Conservation (phyloP, 106 monocot genomes). For the Ottelia alismoides region DNA sequence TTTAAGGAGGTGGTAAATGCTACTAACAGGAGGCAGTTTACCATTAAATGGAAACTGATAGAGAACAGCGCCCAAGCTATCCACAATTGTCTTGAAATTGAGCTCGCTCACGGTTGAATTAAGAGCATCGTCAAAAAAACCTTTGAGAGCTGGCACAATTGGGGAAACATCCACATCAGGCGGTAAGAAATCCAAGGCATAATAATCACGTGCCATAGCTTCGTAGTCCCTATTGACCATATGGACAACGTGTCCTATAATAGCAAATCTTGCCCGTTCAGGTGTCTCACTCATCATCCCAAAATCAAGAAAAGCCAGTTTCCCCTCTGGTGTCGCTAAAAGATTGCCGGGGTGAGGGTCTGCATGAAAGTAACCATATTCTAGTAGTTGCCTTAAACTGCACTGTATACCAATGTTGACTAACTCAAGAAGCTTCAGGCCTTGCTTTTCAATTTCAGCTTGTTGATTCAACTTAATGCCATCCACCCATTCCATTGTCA, state of each 20-base stretch:
- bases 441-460: conserved; percentile 87
- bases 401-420: conserved; percentile 96
- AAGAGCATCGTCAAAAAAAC: conserved; percentile 91
- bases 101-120: conserved; percentile 93
- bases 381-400: conserved; percentile 92
- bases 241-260: conserved; percentile 97
- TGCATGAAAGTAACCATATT: conserved; percentile 97
- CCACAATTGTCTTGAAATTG: conserved; percentile 96
- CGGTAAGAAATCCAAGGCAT: conserved; percentile 83
- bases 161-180: conserved; percentile 93
- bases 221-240: conserved; percentile 99
- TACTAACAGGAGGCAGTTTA: too few relatives aligned
- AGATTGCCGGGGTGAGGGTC: conserved; percentile 99
- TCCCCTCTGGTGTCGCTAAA: conserved; percentile 91
- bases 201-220: conserved; percentile 98
- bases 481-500: conserved; percentile 98
- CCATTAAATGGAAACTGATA: conserved; percentile 97
- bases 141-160: conserved; percentile 86
- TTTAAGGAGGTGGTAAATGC: too few relatives aligned
- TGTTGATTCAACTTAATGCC: conserved; percentile 95
- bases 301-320: conserved; percentile 97
- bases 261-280: conserved; percentile 88
- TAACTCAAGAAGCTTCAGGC: conserved; percentile 74
- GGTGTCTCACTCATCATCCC: conserved; percentile 99
- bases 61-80: conserved; percentile 85